Conservation (phyloP, 768 basidiomycete species). For the Suillus variegatus region DNA sequence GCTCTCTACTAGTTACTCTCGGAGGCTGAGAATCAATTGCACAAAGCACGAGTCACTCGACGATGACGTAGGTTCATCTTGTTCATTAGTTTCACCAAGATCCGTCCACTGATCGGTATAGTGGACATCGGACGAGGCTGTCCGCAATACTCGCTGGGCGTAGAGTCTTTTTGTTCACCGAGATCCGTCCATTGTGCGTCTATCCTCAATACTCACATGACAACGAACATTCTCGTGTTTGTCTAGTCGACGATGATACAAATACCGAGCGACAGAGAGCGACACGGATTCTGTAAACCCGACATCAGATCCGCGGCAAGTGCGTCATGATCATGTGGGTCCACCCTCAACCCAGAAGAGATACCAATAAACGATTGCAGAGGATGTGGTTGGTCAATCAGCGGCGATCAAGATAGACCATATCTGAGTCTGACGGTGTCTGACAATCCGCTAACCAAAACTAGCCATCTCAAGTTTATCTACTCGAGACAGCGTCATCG, state of each 20-base stretch:
- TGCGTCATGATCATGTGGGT: neutral
- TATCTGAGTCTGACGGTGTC: conserved; percentile 25
- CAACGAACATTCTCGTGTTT: neutral
- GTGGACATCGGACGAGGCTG: neutral
- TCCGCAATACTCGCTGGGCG: neutral
- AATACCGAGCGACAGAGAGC: neutral
- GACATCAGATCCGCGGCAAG: neutral
- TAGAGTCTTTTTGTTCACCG: too few relatives aligned
- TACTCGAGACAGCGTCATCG: neutral
- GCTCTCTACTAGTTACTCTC: too few relatives aligned
- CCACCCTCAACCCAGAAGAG: neutral
- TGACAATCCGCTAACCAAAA: conserved; percentile 22
- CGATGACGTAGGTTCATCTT: neutral
- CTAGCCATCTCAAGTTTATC: neutral
- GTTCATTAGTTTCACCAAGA: neutral
- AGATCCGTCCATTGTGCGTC: too few relatives aligned
- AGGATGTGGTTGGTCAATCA: neutral
- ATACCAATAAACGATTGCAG: neutral
- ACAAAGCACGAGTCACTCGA: neutral
- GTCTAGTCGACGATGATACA: neutral
- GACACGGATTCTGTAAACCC: neutral
- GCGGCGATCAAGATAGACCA: conserved; percentile 9
- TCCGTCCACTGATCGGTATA: neutral
- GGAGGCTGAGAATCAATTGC: neutral
- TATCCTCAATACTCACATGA: neutral